These are phyloP conservation scores for Mycena pura DNA, from an alignment of 768 basidiomycete genomes.

Conservation along the genomic window DNA sequence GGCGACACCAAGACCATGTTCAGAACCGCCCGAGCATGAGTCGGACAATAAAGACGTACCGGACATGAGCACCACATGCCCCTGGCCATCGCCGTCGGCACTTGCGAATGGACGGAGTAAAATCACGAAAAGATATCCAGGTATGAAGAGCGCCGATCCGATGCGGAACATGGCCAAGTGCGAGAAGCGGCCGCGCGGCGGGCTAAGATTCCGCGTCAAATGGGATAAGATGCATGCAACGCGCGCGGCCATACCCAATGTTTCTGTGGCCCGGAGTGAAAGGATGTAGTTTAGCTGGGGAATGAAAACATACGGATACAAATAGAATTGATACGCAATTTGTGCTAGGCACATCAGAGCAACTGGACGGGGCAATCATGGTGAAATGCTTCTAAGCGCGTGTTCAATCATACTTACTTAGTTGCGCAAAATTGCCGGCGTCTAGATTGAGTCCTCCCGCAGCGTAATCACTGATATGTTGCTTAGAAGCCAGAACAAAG, in stretches of 20 bases:
- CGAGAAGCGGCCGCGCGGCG: slow-evolving; percentile 82
- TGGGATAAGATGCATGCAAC: slow-evolving; percentile 19
- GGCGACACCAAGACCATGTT: background rate
- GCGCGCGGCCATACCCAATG: slow-evolving; percentile 55
- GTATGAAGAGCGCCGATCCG: slow-evolving; percentile 86
- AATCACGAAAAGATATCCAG: slow-evolving; percentile 83
- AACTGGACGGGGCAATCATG: slow-evolving; percentile 50
- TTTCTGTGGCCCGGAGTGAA: slow-evolving; percentile 50
- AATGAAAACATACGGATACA: slow-evolving; percentile 77
- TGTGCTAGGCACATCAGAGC: slow-evolving; percentile 95
- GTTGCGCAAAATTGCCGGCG: slow-evolving; percentile 90
- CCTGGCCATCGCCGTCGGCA: slow-evolving; percentile 70
- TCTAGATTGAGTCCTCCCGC: slow-evolving; percentile 91
- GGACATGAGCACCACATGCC: slow-evolving; percentile 81
- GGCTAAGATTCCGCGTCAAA: slow-evolving; percentile 46
- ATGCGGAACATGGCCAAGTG: slow-evolving; percentile 91
- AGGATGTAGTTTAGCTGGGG: background rate
- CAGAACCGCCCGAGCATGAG: background rate
- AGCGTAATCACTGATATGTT: slow-evolving; percentile 66
- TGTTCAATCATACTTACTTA: slow-evolving; percentile 62
- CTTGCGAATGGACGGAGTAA: slow-evolving; percentile 80
- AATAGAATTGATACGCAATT: slow-evolving; percentile 89
- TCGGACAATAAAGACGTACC: slow-evolving; percentile 51
- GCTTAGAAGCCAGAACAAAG: slow-evolving; percentile 10
- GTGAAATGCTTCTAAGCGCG: background rate